These are phyloP conservation scores for Arabidopsis thaliana DNA, from an alignment of 345 rosid species.

Conservation along the genomic window DNA sequence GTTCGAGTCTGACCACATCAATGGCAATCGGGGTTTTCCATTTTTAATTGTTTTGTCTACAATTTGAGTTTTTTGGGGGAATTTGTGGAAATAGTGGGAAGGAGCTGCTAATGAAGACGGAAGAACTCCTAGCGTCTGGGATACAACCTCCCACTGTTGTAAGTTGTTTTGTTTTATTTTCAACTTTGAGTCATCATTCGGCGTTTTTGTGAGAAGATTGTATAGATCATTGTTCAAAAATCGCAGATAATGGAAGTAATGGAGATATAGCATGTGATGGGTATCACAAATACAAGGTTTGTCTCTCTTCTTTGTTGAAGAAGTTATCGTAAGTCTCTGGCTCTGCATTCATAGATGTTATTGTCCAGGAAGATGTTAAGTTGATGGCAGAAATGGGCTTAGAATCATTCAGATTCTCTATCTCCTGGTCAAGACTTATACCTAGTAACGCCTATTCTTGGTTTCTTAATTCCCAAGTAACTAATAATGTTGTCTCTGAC, in stretches of 20 bases:
- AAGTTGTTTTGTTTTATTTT: too few species aligned
- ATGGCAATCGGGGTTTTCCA: too few species aligned
- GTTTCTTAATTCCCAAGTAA: slow-evolving; percentile 10
- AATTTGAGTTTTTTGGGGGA: not conserved
- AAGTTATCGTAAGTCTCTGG: not conserved
- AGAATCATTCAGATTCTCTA: slow-evolving; percentile 76
- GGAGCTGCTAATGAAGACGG: slow-evolving; percentile 71
- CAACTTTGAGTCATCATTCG: too few species aligned
- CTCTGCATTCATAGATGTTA: not conserved
- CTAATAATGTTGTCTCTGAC: not conserved
- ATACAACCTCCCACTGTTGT: too few species aligned
- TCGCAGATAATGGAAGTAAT: slow-evolving; percentile 36
- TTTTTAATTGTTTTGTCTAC: not conserved
- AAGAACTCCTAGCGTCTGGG: slow-evolving; percentile 35
- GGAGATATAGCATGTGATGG: slow-evolving; percentile 67
- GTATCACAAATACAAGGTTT: slow-evolving; percentile 74
- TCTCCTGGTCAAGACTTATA: slow-evolving; percentile 86
- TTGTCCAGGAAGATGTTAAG: slow-evolving; percentile 73
- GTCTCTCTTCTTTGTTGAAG: slow-evolving; percentile 5
- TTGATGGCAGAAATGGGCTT: slow-evolving; percentile 70
- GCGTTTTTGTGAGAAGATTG: too few species aligned
- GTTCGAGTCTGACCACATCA: slow-evolving; percentile 16
- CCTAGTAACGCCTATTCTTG: slow-evolving; percentile 52
- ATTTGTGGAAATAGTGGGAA: slow-evolving; percentile 46
- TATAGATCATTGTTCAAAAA: not conserved